Evolutionary conservation across 2,329 filamentous ascomycete genomes (phyloP).

Genomic region (Zymoseptoria ardabiliae): DNA sequence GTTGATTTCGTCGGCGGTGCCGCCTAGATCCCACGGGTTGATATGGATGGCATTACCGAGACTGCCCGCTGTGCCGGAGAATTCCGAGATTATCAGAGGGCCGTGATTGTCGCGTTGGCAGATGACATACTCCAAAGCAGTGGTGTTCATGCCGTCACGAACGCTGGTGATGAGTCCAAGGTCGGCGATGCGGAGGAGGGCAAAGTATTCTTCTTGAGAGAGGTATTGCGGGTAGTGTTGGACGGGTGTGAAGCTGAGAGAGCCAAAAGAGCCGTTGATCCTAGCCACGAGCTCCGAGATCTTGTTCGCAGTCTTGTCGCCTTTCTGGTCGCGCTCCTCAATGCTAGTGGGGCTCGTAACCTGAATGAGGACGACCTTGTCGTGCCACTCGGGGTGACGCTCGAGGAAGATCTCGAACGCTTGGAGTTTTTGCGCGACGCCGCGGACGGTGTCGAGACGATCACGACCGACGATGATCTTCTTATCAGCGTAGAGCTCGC

Average conservation of each 20-base stretch:
- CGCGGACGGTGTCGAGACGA: constrained; percentile 84
- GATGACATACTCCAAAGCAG: constrained; percentile 87
- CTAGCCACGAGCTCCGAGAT: constrained; percentile 85
- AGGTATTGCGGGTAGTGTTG: constrained; percentile 94
- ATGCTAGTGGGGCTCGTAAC: constrained; percentile 71
- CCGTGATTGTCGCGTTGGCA: constrained; percentile 83
- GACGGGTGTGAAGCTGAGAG: constrained; percentile 79
- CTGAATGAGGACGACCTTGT: constrained; percentile 88
- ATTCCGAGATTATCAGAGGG: constrained; percentile 89
- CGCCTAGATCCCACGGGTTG: constrained; percentile 87
- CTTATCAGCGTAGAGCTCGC: constrained; percentile 74
- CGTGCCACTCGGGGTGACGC: constrained; percentile 82
- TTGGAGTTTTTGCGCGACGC: constrained; percentile 91
- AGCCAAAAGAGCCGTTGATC: constrained; percentile 88
- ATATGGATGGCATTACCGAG: constrained; percentile 85
- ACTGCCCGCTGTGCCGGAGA: constrained; percentile 86
- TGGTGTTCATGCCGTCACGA: constrained; percentile 96
- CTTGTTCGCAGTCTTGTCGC: constrained; percentile 75
- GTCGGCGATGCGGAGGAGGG: constrained; percentile 80
- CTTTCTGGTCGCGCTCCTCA: constrained; percentile 63
- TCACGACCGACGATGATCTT: constrained; percentile 94
- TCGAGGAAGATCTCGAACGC: constrained; percentile 91
- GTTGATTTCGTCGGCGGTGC: constrained; percentile 78
- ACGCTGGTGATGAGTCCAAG: constrained; percentile 93
- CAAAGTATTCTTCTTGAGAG: constrained; percentile 84